Conservation (phyloP, 2,329 filamentous ascomycete genomes). For the Elsinoe australis region DNA sequence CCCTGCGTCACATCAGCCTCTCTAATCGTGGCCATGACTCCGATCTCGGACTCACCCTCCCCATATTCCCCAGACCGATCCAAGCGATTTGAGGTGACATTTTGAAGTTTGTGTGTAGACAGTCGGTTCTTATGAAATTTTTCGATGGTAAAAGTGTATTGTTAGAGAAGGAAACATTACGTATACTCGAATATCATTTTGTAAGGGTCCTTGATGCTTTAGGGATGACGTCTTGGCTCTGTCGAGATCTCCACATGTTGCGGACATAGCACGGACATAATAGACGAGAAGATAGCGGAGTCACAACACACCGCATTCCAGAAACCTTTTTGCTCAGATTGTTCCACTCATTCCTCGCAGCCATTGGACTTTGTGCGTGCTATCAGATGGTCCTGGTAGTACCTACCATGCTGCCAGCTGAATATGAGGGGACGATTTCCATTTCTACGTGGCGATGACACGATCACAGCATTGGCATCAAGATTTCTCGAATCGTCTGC, state of each 20-base stretch:
- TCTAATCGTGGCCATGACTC: neutral
- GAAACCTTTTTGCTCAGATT: neutral
- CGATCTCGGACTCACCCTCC: conserved; percentile 46
- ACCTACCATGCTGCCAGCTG: neutral
- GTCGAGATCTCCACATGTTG: neutral
- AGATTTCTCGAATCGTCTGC: neutral
- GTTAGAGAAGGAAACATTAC: neutral
- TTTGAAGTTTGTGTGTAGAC: neutral
- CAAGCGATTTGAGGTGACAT: conserved; percentile 56
- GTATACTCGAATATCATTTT: too few species aligned
- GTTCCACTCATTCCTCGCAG: neutral
- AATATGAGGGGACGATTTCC: neutral
- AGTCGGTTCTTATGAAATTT: neutral
- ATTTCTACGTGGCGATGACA: neutral
- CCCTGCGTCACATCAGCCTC: conserved; percentile 45
- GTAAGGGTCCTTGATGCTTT: neutral
- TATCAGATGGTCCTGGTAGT: neutral
- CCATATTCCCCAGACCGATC: conserved; percentile 86
- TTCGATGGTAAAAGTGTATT: neutral
- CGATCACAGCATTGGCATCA: neutral
- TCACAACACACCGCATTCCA: conserved; percentile 1
- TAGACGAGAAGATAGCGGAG: neutral
- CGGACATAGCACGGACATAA: conserved; percentile 2
- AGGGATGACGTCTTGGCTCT: conserved; percentile 15
- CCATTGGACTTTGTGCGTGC: neutral